Evolutionary conservation across 2,329 filamentous ascomycete genomes (phyloP), one percentile per base, ranked within the genome.

Genomic region (Ceratocystis smalleyi): DNA sequence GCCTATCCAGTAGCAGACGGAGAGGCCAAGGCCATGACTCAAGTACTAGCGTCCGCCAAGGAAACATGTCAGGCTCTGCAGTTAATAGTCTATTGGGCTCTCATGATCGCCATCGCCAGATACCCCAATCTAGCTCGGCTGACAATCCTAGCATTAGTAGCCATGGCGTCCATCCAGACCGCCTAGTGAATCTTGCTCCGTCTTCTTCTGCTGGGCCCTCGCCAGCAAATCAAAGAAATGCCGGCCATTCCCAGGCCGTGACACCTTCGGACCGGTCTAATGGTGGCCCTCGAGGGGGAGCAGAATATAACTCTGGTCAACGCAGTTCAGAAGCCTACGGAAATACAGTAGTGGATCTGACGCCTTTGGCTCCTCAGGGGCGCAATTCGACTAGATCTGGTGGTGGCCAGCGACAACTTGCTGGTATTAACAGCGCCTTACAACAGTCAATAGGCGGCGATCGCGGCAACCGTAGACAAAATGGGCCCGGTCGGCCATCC

Each of bases 361-460:
- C 49, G 27, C 49, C 43, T 12, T 32, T 8, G 40, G 62, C 32
- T 47, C 30, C 17, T 15, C 51, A 61, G 17, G 22, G 27, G 2
- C 22, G 61, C 32, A 51, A 63, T 45, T 6, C 10, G 1, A 54
- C 12, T 30, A 55, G 63, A 54, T 4, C 40, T 1, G 63, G 55
- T 54, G 63, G 63, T 32, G 45, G 57, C 19, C 74, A 77, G 66
- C 76, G 82, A 65, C 81, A 85, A 68, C 74, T 86, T 35, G 78
- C 79, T 12, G 79, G 80, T 57, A 85, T 86, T 66, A 83, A 84
- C 68, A 83, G 74, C 67, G 81, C 78, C 61, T 75, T 84, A 3
- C 78, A 81, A 68, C 78, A 81, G 71, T 77, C 77, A 0, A 79
- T 78, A 70, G 43, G 45, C 24, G 32, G 49, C n/a, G 65, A 66